Evolutionary conservation across 2,329 filamentous ascomycete genomes (phyloP).

Genomic region (Diplodia seriata): DNA sequence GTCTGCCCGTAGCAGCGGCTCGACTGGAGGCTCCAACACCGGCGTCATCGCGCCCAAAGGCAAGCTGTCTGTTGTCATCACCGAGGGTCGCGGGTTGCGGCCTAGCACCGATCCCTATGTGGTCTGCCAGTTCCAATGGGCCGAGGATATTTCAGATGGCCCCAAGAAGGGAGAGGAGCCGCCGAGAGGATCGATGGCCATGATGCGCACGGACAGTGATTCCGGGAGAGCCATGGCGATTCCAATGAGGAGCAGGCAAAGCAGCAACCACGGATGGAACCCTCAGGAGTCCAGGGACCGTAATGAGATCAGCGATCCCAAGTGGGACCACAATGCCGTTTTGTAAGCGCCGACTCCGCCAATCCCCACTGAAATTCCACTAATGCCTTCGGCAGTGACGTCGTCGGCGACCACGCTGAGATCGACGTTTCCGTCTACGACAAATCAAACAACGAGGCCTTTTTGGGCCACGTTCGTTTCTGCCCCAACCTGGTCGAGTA

Average conservation of each 20-base stretch:
- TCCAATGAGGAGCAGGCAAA: slow-evolving; percentile 95
- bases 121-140: slow-evolving; percentile 94
- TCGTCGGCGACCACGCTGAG: slow-evolving; percentile 87
- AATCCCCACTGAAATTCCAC: slow-evolving; percentile 28
- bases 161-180: slow-evolving; percentile 68
- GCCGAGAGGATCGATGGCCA: slow-evolving; percentile 51
- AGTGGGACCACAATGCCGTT: slow-evolving; percentile 93
- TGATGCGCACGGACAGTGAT: slow-evolving; percentile 76
- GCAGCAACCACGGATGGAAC: slow-evolving; percentile 87
- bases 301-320: slow-evolving; percentile 78
- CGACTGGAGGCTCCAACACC: slow-evolving; percentile 55
- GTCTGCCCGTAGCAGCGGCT: slow-evolving; percentile 49
- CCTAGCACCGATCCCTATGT: slow-evolving; percentile 91
- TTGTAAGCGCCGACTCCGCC: slow-evolving; percentile 71
- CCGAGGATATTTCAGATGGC: slow-evolving; percentile 91
- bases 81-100: slow-evolving; percentile 81
- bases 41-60: slow-evolving; percentile 78
- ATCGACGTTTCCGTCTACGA: slow-evolving; percentile 96
- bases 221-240: slow-evolving; percentile 89
- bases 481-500: slow-evolving; percentile 72
- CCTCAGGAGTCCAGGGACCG: slow-evolving; percentile 60
- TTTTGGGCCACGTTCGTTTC: slow-evolving; percentile 88
- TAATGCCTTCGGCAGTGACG: slow-evolving; percentile 69
- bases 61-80: slow-evolving; percentile 87
- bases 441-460: slow-evolving; percentile 81